These are phyloP conservation scores for Globisporangium spinosum DNA, from an alignment of 352 stramenopile species.

Conservation along the genomic window DNA sequence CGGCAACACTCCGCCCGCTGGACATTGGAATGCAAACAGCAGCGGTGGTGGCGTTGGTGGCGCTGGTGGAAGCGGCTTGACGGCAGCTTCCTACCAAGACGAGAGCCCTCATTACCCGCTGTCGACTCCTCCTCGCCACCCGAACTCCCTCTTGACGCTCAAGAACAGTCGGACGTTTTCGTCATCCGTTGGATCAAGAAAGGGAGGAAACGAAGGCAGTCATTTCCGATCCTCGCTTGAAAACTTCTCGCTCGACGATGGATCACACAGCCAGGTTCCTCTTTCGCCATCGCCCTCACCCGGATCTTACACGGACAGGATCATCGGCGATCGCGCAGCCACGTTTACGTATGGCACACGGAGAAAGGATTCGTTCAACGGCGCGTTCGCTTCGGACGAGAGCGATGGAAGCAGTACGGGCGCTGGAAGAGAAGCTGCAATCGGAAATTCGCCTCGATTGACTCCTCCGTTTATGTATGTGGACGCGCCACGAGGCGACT, in stretches of 20 bases:
- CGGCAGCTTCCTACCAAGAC: slow-evolving; percentile 40
- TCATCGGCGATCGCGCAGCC: slow-evolving; percentile 1
- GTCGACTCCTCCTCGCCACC: slow-evolving; percentile 67
- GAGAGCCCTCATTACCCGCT: slow-evolving; percentile 39
- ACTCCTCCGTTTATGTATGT: slow-evolving; percentile 33
- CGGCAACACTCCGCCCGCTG: slow-evolving; percentile 17
- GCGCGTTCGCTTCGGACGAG: slow-evolving; percentile 36
- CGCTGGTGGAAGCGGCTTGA: slow-evolving; percentile 26
- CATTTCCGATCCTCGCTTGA: slow-evolving; percentile 45
- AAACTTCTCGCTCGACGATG: slow-evolving; percentile 60
- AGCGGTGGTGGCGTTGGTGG: slow-evolving; percentile 3
- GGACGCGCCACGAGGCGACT: slow-evolving; percentile 4
- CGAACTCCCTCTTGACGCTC: slow-evolving; percentile 50
- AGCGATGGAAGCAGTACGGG: slow-evolving; percentile 3
- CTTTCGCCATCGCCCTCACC: slow-evolving; percentile 11
- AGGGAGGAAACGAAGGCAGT: slow-evolving; percentile 25
- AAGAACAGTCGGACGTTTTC: slow-evolving; percentile 35
- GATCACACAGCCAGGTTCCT: slow-evolving; percentile 14
- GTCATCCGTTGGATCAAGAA: slow-evolving; percentile 19
- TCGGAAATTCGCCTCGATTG: slow-evolving; percentile 26
- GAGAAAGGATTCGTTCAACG: slow-evolving; percentile 43
- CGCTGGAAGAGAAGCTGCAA: slow-evolving; percentile 5
- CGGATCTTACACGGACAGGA: slow-evolving; percentile 13
- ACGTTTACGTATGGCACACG: slow-evolving; percentile 19
- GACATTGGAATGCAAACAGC: slow-evolving; percentile 24